Conservation (phyloP, 2,329 filamentous ascomycete species). For the Exophiala lecanii-corni region DNA sequence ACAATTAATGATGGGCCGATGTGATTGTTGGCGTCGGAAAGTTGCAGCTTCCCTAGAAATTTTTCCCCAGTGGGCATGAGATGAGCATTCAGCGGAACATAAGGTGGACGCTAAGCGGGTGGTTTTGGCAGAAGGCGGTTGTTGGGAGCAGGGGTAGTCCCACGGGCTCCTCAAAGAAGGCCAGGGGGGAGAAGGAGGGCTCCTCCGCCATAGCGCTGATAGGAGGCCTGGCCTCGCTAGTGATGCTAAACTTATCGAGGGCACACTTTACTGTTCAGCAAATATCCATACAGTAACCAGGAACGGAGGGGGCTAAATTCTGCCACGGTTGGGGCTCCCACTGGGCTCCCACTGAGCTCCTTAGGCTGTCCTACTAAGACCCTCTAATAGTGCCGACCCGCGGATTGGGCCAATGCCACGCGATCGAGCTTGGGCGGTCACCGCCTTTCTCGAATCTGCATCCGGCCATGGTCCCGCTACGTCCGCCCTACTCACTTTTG, state of each 20-base stretch:
- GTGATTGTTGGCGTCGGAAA: slow-evolving; percentile 20
- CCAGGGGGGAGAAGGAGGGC: too few relatives aligned
- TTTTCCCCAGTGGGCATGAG: slow-evolving; percentile 1
- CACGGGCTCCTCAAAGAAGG: not conserved
- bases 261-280: not conserved
- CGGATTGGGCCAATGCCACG: not conserved
- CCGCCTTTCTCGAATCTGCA: not conserved
- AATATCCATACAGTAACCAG: too few relatives aligned
- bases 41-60: slow-evolving; percentile 11
- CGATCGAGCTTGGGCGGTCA: not conserved
- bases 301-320: too few relatives aligned
- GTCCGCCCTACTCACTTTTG: too few relatives aligned
- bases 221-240: not conserved
- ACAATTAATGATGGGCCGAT: slow-evolving; percentile 1
- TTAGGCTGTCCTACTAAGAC: too few relatives aligned
- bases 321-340: too few relatives aligned
- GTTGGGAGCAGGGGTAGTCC: slow-evolving; percentile 19
- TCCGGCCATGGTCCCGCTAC: too few relatives aligned
- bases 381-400: too few relatives aligned
- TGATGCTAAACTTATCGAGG: slow-evolving; percentile 20
- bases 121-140: slow-evolving; percentile 10
- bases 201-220: not conserved
- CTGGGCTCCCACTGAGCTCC: too few relatives aligned
- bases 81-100: not conserved
- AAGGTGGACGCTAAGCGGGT: not conserved